phyloP scores from a whole-genome alignment of 768 basidiomycete genomes.

The Austroboletus festivus region DNA sequence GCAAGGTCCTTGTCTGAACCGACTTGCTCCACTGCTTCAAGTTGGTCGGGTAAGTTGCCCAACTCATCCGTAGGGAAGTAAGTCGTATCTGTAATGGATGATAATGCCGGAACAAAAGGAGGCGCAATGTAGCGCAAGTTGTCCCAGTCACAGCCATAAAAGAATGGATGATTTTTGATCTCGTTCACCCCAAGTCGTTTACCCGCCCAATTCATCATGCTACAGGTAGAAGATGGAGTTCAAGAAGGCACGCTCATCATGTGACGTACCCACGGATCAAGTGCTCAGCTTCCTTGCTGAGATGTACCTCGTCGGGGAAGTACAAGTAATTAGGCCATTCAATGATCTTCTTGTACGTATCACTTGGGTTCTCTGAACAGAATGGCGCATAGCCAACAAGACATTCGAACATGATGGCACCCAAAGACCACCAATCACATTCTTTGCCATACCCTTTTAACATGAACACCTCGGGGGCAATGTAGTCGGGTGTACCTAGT shows the following conservation, averaged over 20 bases:
- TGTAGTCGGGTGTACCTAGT: conserved; percentile 51
- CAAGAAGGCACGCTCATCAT: not conserved
- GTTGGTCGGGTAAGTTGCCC: conserved; percentile 59
- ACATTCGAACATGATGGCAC: conserved; percentile 99
- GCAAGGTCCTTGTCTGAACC: conserved; percentile 67
- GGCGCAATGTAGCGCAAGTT: conserved; percentile 90
- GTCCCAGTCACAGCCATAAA: conserved; percentile 93
- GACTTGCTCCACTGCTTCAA: conserved; percentile 58
- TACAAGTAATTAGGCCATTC: conserved; percentile 89
- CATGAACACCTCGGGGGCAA: conserved; percentile 96
- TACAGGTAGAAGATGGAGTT: conserved; percentile 27
- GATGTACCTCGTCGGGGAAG: conserved; percentile 94
- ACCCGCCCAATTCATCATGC: conserved; percentile 85
- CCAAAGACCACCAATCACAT: conserved; percentile 99
- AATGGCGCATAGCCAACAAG: conserved; percentile 97
- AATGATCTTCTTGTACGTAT: conserved; percentile 98
- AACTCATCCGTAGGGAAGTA: conserved; percentile 97
- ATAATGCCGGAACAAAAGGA: conserved; percentile 91
- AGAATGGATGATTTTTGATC: conserved; percentile 92
- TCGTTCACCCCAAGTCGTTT: conserved; percentile 75
- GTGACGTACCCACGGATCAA: conserved; percentile 71
- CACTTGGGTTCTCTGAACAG: conserved; percentile 94
- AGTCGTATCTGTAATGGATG: conserved; percentile 89
- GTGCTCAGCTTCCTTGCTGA: conserved; percentile 90
- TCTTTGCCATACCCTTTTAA: conserved; percentile 98